phyloP scores from a whole-genome alignment of 306 rosid species.

The Crataegus laevigata region DNA sequence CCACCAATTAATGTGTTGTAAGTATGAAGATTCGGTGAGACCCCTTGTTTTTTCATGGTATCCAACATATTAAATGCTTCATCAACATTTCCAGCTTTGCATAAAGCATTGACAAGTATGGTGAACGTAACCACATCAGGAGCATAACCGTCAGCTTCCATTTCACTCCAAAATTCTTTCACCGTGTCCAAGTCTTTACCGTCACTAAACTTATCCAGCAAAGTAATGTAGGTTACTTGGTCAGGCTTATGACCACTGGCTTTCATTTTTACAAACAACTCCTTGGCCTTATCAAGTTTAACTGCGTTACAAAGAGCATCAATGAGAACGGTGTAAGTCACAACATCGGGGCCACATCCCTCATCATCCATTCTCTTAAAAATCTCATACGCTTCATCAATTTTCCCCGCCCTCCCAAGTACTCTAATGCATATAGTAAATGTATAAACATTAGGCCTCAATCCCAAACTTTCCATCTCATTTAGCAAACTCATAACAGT shows the following conservation, averaged over 20 bases:
- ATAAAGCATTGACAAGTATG: conserved; percentile 59
- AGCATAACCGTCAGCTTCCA: conserved; percentile 81
- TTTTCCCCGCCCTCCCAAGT: conserved; percentile 81
- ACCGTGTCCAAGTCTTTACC: conserved; percentile 45
- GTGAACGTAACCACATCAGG: conserved; percentile 89
- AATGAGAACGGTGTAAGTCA: conserved; percentile 86
- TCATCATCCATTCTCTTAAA: conserved; percentile 77
- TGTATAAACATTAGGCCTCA: conserved; percentile 85
- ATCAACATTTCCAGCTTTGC: conserved; percentile 61
- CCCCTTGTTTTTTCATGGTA: conserved; percentile 54
- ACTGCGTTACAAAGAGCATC: conserved; percentile 86
- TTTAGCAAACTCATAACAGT: conserved; percentile 61
- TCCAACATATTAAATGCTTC: conserved; percentile 63
- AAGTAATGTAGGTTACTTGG: conserved; percentile 67
- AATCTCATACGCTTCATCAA: conserved; percentile 61
- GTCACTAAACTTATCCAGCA: conserved; percentile 70
- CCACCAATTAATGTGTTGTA: conserved; percentile 80
- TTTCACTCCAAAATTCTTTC: conserved; percentile 66
- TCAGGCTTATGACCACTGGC: conserved; percentile 74
- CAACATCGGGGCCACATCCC: conserved; percentile 85
- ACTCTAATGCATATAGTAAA: conserved; percentile 88
- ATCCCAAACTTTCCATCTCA: conserved; percentile 78
- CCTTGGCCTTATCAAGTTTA: conserved; percentile 57
- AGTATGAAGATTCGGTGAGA: conserved; percentile 80
- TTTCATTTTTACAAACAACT: conserved; percentile 60